A percentile compares a stretch with the other conserved stretches of the same genome.
These are phyloP conservation scores for Pythium coloratum DNA, from an alignment of 352 stramenopile species.

Conservation along the genomic window DNA sequence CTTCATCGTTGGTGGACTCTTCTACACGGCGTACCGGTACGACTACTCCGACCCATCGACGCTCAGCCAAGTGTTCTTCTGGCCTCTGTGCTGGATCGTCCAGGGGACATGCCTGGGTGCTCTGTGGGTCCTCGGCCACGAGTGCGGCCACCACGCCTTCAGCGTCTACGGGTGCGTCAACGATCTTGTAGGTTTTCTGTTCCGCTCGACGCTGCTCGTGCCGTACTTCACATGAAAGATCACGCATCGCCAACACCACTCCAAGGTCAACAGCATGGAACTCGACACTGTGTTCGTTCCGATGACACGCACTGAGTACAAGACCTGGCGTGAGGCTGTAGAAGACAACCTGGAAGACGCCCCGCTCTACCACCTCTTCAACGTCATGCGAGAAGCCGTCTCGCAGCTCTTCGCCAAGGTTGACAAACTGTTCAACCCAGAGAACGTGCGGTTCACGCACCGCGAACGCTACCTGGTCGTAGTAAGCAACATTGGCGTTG, in stretches of 20 bases:
- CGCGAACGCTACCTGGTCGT: constrained; percentile 93
- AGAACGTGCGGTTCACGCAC: constrained; percentile 92
- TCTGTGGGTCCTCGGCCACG: constrained; percentile 40
- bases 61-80: constrained; percentile 44
- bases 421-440: constrained; percentile 95
- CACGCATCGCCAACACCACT: constrained; percentile 95
- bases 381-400: no score
- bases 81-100: constrained; percentile 96
- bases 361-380: constrained; percentile 47
- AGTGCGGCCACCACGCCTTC: constrained; percentile 48
- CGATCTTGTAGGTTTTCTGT: constrained; percentile 94
- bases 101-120: constrained; percentile 40
- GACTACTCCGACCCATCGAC: constrained; percentile 45
- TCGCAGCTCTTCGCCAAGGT: no score
- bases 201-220: constrained; percentile 96
- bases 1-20: constrained; percentile 85
- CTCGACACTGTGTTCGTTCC: constrained; percentile 98
- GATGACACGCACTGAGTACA: constrained; percentile 70
- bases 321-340: constrained; percentile 35
- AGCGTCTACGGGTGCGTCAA: constrained; percentile 93
- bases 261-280: constrained; percentile 92
- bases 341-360: constrained; percentile 90
- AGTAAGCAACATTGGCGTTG: constrained; percentile 89
- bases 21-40: constrained; percentile 84
- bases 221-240: constrained; percentile 98